Conservation (phyloP, 2,329 filamentous ascomycete species). For the Colletotrichum sp. region DNA sequence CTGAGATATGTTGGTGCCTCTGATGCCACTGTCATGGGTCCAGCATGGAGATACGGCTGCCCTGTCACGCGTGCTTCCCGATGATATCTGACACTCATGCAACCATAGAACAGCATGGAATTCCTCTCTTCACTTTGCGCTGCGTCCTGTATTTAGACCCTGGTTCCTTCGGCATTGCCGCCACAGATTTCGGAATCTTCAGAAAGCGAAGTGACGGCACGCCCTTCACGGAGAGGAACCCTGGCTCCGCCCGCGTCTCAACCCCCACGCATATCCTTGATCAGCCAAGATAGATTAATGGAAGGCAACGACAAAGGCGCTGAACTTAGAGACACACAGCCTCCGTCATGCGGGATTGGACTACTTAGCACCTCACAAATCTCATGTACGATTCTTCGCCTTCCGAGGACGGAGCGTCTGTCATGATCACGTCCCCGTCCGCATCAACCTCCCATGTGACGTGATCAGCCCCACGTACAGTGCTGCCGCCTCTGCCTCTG, state of each 20-base stretch:
- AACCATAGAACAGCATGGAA: no score
- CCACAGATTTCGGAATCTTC: neutral
- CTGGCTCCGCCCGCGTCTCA: neutral
- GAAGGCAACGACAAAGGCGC: neutral
- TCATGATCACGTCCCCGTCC: neutral
- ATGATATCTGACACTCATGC: neutral
- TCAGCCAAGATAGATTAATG: neutral
- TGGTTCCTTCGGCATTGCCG: neutral
- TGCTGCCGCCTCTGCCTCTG: neutral
- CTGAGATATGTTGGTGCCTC: neutral
- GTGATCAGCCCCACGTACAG: no score
- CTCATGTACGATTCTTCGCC: no score
- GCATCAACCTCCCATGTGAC: neutral
- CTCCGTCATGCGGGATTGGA: fast-evolving
- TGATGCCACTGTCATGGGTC: neutral
- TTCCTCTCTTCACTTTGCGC: no score
- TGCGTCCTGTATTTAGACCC: neutral
- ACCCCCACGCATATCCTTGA: neutral
- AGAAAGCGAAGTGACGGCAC: neutral
- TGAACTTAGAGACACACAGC: fast-evolving
- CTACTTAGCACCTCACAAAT: neutral
- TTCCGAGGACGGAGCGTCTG: neutral
- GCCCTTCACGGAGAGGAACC: neutral
- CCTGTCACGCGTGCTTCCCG: neutral
- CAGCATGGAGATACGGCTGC: neutral